Conservation (phyloP, 2,329 filamentous ascomycete genomes). For the Colletotrichum karsti region DNA sequence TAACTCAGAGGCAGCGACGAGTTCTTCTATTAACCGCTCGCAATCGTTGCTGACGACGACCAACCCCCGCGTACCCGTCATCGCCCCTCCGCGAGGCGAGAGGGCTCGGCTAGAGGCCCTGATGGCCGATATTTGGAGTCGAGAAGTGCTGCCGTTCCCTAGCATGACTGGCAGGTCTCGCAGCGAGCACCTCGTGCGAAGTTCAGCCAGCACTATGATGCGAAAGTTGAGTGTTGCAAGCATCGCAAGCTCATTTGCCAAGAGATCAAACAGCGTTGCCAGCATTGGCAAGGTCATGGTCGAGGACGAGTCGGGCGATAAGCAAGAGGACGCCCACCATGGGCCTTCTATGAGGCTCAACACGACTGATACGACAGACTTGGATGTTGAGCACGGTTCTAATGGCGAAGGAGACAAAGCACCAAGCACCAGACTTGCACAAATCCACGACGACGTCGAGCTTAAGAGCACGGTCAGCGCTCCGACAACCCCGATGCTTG, state of each 20-base stretch:
- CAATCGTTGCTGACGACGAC: constrained; percentile 80
- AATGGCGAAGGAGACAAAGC: constrained; percentile 20
- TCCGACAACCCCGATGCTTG: constrained; percentile 17
- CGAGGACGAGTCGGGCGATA: constrained; percentile 37
- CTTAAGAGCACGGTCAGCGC: constrained; percentile 28
- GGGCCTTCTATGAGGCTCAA: constrained; percentile 5
- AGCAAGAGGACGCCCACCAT: background rate
- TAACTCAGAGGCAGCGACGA: constrained; percentile 47
- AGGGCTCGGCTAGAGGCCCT: constrained; percentile 79
- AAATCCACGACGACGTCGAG: constrained; percentile 36
- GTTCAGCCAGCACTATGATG: constrained; percentile 87
- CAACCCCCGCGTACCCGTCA: constrained; percentile 70
- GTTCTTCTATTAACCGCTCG: constrained; percentile 74
- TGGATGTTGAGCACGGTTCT: constrained; percentile 7
- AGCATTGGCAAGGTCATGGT: constrained; percentile 39
- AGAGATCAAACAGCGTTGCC: constrained; percentile 69
- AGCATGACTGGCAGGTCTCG: constrained; percentile 75
- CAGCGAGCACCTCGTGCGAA: constrained; percentile 77
- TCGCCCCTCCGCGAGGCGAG: constrained; percentile 79
- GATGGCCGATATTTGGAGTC: constrained; percentile 84
- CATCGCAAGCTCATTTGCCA: constrained; percentile 79
- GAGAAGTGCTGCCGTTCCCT: constrained; percentile 81
- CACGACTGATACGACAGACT: constrained; percentile 6
- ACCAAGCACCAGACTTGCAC: constrained; percentile 30
- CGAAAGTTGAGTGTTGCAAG: constrained; percentile 86